These are phyloP conservation scores for Epichloe baconii DNA, from an alignment of 2,329 filamentous ascomycete species.

Conservation along the genomic window DNA sequence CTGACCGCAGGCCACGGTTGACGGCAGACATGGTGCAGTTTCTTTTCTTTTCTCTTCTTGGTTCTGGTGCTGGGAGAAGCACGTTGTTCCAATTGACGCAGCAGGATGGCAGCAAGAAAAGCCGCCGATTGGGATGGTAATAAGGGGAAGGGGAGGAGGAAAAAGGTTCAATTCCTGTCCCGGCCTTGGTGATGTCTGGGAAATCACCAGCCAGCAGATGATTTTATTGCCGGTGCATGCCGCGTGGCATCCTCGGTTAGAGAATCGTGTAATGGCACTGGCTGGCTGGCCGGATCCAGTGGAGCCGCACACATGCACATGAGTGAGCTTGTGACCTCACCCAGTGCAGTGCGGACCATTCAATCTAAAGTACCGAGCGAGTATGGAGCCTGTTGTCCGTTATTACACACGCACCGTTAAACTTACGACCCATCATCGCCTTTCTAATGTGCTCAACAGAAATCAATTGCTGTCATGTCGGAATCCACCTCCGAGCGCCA, in stretches of 20 bases:
- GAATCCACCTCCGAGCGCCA: too few species aligned
- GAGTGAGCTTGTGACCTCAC: not conserved
- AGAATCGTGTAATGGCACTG: not conserved
- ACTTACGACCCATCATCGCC: not conserved
- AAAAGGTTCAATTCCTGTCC: not conserved
- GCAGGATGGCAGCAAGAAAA: not conserved
- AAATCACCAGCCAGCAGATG: not conserved
- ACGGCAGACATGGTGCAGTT: constrained; percentile 36
- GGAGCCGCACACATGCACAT: not conserved
- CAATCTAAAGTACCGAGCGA: not conserved
- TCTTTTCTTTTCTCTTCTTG: not conserved
- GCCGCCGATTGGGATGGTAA: too few species aligned
- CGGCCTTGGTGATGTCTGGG: not conserved
- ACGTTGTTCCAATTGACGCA: constrained; percentile 1
- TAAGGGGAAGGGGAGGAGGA: not conserved
- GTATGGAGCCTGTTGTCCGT: not conserved
- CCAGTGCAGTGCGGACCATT: not conserved
- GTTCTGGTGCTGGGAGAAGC: not conserved
- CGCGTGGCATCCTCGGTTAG: constrained; percentile 4
- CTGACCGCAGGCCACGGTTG: constrained; percentile 40
- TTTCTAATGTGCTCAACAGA: too few species aligned
- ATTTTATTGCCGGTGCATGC: constrained; percentile 7
- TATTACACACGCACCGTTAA: not conserved
- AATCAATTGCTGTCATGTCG: too few species aligned
- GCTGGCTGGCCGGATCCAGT: not conserved